Conservation (phyloP, 192 early-diverging fungal genomes). For the Mortierella claussenii region DNA sequence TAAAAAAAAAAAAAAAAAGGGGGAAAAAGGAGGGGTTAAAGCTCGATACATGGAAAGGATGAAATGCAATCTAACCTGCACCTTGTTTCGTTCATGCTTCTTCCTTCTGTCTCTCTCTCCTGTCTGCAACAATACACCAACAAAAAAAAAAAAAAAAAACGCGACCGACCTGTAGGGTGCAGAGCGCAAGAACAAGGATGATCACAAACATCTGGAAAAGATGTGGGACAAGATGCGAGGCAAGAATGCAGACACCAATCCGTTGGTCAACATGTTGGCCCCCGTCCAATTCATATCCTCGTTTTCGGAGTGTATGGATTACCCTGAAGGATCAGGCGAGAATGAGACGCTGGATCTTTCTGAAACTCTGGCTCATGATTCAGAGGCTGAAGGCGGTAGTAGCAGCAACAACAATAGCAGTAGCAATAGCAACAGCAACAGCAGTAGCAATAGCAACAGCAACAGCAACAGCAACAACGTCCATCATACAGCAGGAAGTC, state of each 20-base stretch:
- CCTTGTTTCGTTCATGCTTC: not conserved
- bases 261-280: constrained; percentile 51
- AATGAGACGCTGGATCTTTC: constrained; percentile 64
- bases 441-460: not conserved
- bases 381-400: not conserved
- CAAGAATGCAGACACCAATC: constrained; percentile 47
- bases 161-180: constrained; percentile 76
- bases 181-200: constrained; percentile 84
- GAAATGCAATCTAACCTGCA: not conserved
- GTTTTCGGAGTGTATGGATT: constrained; percentile 55
- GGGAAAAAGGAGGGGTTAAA: not conserved
- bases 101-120: not conserved
- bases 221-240: constrained; percentile 70
- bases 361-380: constrained; percentile 36
- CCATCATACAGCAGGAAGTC: too few species aligned
- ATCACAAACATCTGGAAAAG: constrained; percentile 77
- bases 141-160: too few species aligned
- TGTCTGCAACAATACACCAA: too few species aligned
- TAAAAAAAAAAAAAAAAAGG: constrained; percentile 25
- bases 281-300: constrained; percentile 49
- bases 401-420: not conserved
- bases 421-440: not conserved
- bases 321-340: constrained; percentile 56
- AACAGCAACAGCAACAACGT: too few species aligned
- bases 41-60: too few species aligned